Evolutionary conservation across 805 yeast genomes (phyloP), one percentile per base, ranked within the genome.

Genomic region (Pichia occidentalis): DNA sequence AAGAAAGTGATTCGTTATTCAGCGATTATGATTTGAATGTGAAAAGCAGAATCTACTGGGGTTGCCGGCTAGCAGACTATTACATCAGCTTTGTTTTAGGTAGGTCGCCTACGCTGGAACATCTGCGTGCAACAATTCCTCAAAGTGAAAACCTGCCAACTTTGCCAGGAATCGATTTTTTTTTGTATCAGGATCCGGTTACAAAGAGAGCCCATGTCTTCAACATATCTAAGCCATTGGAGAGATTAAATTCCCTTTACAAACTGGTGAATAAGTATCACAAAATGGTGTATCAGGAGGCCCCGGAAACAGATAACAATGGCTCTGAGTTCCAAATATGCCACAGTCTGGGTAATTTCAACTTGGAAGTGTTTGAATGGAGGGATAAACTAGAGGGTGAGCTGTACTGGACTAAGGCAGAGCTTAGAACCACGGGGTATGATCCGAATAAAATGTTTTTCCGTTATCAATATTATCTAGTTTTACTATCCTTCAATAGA

Each of bases 41-140:
- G 39, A 62, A 80, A 44, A 67, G 75, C 30, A 63, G 83, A 40
- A 73, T 77, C 10, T 77, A 73, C 52, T 77, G 83, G 83, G 82
- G 83, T 3, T 68, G 77, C 34, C 75, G 69, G 51, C 61, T 75
- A 40, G 80, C 80, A 2, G 83, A 77, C 51, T 80, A 75, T 50
- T 73, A 75, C 47, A 74, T 76, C 27, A 71, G 78, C 49, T 57
- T 77, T 33, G 61, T 75, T 31, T 55, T 77, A 40, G 83, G 83
- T 1, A 56, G 81, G 34, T 77, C 80, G 0, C 70, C 79, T 0
- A 60, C 75, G 1, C 54, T 77, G 19, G 37, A 32, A 16, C 16
- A 26, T 23, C 19, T 28, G 5, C 29, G 29, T n/a, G 32, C 41
- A 16, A 38, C 37, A 2, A 32, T 38, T 10, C 36, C 37, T 8